phyloP scores from a whole-genome alignment of 164 flowering plant species.

The Annona cherimola region DNA sequence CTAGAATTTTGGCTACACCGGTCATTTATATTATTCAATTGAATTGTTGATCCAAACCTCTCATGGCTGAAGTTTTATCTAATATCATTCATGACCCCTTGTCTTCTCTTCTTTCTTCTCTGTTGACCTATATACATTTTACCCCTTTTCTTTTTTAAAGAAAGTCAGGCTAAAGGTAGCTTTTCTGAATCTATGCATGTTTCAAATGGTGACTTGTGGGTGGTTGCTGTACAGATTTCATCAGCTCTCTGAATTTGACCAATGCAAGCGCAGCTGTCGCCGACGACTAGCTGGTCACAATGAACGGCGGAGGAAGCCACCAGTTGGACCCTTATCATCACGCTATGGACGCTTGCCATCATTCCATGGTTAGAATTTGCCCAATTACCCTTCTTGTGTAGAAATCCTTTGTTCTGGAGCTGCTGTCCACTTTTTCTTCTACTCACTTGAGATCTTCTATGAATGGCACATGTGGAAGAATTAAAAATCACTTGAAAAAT shows the following conservation, averaged over 20 bases:
- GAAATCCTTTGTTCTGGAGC: not conserved
- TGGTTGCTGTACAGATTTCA: slow-evolving; percentile 61
- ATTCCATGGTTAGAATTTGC: slow-evolving; percentile 45
- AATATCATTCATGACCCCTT: too few relatives aligned
- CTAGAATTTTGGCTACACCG: too few relatives aligned
- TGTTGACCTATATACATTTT: not conserved
- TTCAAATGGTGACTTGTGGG: slow-evolving; percentile 3
- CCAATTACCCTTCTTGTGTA: too few relatives aligned
- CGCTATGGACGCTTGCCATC: slow-evolving; percentile 56
- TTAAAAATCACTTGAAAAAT: not conserved
- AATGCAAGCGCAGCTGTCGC: slow-evolving; percentile 93
- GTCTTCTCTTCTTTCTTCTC: not conserved
- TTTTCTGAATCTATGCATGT: not conserved
- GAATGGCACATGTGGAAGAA: not conserved
- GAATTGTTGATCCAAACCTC: too few relatives aligned
- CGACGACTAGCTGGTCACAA: slow-evolving; percentile 94
- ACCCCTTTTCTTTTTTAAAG: not conserved
- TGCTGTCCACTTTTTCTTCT: not conserved
- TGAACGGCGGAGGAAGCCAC: slow-evolving; percentile 87
- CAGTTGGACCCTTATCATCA: slow-evolving; percentile 46
- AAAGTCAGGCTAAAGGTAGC: not conserved
- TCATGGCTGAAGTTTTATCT: too few relatives aligned
- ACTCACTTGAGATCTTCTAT: not conserved
- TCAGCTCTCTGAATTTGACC: slow-evolving; percentile 86
- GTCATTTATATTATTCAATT: too few relatives aligned